Evolutionary conservation across 495 filamentous ascomycete genomes (phyloP), one percentile per base, ranked within the genome.

Genomic region (Aspergillus sparsus): DNA sequence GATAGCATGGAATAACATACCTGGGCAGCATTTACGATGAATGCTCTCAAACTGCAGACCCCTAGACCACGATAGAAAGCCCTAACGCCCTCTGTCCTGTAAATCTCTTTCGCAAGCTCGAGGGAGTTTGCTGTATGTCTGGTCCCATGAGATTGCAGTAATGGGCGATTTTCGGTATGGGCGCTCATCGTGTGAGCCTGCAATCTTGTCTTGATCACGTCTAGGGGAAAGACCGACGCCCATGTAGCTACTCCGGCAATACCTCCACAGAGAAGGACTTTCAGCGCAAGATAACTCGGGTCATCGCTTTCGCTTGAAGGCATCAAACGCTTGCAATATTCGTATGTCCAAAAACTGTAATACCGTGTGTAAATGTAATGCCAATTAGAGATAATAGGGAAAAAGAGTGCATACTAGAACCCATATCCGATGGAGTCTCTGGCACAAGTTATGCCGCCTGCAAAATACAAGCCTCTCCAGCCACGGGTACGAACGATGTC

Each of bases 341-440:
- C 89, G 66, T 96, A 97, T 12, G 87, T 85, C 86, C 87, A 92
- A 71, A 96, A 97, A 69, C 85, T 87, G 60, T 44, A 18, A 8
- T 2, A 7, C 8, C 4, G 50, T 57, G 9, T 15, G 61, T 67
- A 55, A 63, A 53, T 62, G 39, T 44, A 34, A 45, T 8, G 10
- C 50, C 52, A 49, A 41, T 35, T 54, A 15, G 47, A 47, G 65
- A 44, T 53, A 27, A 27, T 13, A 62, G 64, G 52, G 58, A 55
- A 63, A 51, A 36, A n/a, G 27, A 45, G 57, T 62, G 60, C 82
- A 62, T 82, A 88, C 85, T 96, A 96, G 68, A 96, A 96, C 4
- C 92, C 92, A 71, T 95, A 96, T 16, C 92, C 92, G 58, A 96
- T 82, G 57, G 87, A 85, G 73, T 97, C 92, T 47, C 92, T 78